Evolutionary conservation across 106 monocot genomes (phyloP).

Genomic region (Allium fistulosum): DNA sequence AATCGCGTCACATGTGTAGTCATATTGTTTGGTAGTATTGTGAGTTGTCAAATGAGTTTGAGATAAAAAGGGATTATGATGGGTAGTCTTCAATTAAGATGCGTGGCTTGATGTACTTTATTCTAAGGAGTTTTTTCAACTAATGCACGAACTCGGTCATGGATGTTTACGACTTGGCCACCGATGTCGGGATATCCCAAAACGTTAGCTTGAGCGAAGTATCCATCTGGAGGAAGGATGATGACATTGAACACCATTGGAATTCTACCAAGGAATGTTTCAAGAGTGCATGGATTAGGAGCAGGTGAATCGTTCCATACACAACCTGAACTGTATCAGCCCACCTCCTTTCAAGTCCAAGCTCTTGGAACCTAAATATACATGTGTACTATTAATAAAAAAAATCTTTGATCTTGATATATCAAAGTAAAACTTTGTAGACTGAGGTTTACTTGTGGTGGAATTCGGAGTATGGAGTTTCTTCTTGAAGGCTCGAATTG

Average conservation of each 20-base stretch:
- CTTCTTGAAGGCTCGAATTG: conserved; percentile 34
- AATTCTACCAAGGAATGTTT: conserved; percentile 72
- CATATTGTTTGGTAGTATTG: too few species aligned
- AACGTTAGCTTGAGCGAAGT: conserved; percentile 95
- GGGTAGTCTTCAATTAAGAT: conserved; percentile 50
- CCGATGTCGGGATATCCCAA: conserved; percentile 95
- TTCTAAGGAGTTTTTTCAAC: conserved; percentile 44
- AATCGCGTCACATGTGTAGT: conserved; percentile 10
- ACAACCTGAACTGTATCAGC: conserved; percentile 68
- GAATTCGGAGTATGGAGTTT: conserved; percentile 84
- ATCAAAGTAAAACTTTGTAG: neutral
- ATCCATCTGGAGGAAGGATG: conserved; percentile 92
- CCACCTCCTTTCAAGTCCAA: conserved; percentile 96
- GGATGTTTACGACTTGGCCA: too few species aligned
- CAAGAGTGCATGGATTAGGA: conserved; percentile 73
- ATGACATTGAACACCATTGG: conserved; percentile 98
- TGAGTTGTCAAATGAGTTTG: too few species aligned
- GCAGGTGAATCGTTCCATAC: conserved; percentile 59
- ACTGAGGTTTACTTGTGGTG: conserved; percentile 39
- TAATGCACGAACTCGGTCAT: conserved; percentile 61
- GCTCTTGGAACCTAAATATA: conserved; percentile 80
- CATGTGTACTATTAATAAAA: neutral
- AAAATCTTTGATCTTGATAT: neutral
- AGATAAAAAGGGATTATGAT: too few species aligned
- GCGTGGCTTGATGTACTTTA: conserved; percentile 43